Conservation (phyloP, 2,329 filamentous ascomycete species). For the Talaromyces sp. region DNA sequence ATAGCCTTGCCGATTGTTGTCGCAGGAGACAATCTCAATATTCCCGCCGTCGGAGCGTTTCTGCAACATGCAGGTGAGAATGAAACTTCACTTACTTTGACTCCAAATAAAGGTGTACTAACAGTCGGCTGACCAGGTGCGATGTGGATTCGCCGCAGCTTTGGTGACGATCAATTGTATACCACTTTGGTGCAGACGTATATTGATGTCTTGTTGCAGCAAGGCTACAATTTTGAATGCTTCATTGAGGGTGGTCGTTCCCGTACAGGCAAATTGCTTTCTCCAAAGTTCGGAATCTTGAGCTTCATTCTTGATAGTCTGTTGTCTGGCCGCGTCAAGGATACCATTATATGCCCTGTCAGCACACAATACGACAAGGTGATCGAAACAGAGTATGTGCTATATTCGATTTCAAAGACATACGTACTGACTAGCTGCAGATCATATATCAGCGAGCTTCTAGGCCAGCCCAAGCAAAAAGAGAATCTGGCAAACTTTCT, state of each 20-base stretch:
- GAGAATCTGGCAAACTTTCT: slow-evolving; percentile 89
- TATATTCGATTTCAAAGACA: background rate
- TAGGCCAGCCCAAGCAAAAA: slow-evolving; percentile 92
- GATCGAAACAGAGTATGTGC: slow-evolving; percentile 75
- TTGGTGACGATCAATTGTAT: slow-evolving; percentile 89
- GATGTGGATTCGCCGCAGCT: slow-evolving; percentile 92
- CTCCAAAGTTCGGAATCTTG: slow-evolving; percentile 93
- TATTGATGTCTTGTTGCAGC: slow-evolving; percentile 84
- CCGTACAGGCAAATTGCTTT: slow-evolving; percentile 85
- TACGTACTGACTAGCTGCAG: slow-evolving; percentile 29
- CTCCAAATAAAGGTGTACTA: background rate
- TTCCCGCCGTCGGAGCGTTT: slow-evolving; percentile 84
- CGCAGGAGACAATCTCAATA: slow-evolving; percentile 93
- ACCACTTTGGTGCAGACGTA: slow-evolving; percentile 92
- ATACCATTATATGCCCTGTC: slow-evolving; percentile 91
- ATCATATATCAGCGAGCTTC: slow-evolving; percentile 88
- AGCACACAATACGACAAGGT: slow-evolving; percentile 99
- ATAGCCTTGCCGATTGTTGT: slow-evolving; percentile 87
- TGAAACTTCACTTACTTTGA: background rate
- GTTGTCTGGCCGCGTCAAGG: slow-evolving; percentile 79
- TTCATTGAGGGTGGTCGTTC: slow-evolving; percentile 96
- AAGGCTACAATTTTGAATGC: slow-evolving; percentile 92
- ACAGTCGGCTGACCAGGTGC: slow-evolving; percentile 52
- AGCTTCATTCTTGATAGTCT: slow-evolving; percentile 89
- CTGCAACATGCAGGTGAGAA: slow-evolving; percentile 75